phyloP scores from a whole-genome alignment of 352 stramenopile genomes.

The Bremia lactucae region DNA sequence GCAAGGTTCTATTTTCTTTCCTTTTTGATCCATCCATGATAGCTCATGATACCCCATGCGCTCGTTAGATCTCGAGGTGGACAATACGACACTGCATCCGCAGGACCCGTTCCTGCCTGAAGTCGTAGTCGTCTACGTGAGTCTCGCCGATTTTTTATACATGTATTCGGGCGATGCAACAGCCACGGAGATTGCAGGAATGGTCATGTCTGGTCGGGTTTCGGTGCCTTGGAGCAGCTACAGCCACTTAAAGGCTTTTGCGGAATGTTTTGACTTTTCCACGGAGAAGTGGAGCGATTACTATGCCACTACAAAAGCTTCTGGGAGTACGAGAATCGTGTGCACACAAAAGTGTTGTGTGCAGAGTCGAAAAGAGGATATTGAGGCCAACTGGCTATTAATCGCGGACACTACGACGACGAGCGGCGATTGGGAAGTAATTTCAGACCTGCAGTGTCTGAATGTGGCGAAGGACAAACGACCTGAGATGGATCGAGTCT shows the following conservation, averaged over 20 bases:
- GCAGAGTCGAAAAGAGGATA: slow-evolving; percentile 59
- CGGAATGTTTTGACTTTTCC: slow-evolving; percentile 80
- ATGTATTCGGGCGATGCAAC: slow-evolving; percentile 81
- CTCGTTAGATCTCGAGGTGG: slow-evolving; percentile 39
- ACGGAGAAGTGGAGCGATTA: slow-evolving; percentile 73
- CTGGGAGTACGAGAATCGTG: slow-evolving; percentile 12
- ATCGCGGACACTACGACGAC: slow-evolving; percentile 53
- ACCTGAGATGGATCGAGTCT: slow-evolving; percentile 44
- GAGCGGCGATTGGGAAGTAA: slow-evolving; percentile 59
- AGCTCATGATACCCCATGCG: no score
- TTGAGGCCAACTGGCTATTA: slow-evolving; percentile 76
- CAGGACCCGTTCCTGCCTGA: slow-evolving; percentile 47
- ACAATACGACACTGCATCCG: slow-evolving; percentile 30
- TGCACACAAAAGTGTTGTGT: slow-evolving; percentile 57
- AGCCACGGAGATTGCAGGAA: slow-evolving; percentile 63
- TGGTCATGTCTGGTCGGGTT: slow-evolving; percentile 81
- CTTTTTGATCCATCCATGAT: no score
- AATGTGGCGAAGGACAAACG: slow-evolving; percentile 48
- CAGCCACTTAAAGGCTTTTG: slow-evolving; percentile 75
- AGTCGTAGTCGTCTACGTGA: slow-evolving; percentile 65
- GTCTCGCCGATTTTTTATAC: slow-evolving; percentile 72
- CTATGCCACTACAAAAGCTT: slow-evolving; percentile 38
- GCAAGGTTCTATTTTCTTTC: slow-evolving; percentile 17
- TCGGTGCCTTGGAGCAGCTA: slow-evolving; percentile 75
- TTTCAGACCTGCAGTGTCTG: slow-evolving; percentile 49